A percentile compares a stretch with the other conserved stretches of the same genome.
Conservation (phyloP, 1,139 yeast species). For the Dujonia santamariae region DNA sequence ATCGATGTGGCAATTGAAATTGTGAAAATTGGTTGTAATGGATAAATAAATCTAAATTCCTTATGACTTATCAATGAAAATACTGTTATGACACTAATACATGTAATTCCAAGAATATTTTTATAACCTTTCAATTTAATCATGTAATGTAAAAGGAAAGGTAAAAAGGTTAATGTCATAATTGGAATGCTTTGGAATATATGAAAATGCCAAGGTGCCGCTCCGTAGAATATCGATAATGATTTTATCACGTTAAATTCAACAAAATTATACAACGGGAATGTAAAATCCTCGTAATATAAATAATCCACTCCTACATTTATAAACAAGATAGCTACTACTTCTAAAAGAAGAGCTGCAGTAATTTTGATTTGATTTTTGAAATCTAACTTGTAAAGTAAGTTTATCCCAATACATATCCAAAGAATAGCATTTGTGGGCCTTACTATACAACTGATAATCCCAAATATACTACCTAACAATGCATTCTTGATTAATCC, state of each 20-base stretch:
- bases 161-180: constrained; percentile 62
- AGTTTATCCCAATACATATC: constrained; percentile 52
- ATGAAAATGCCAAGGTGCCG: constrained; percentile 84
- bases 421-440: constrained; percentile 84
- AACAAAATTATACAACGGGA: constrained; percentile 69
- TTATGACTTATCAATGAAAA: constrained; percentile 78
- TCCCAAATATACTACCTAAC: constrained; percentile 41
- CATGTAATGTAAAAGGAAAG: constrained; percentile 37
- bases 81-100: constrained; percentile 40
- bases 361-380: constrained; percentile 11
- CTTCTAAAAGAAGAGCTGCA: constrained; percentile 13
- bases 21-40: constrained; percentile 73
- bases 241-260: constrained; percentile 74
- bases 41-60: constrained; percentile 88
- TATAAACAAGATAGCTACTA: constrained; percentile 22
- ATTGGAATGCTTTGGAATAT: constrained; percentile 79
- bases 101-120: constrained; percentile 21
- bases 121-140: constrained; percentile 8
- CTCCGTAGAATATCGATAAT: constrained; percentile 81
- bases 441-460: constrained; percentile 62
- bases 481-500: background rate
- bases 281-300: constrained; percentile 55
- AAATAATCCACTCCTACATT: constrained; percentile 51
- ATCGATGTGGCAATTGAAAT: constrained; percentile 16
- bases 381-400: constrained; percentile 16